Evolutionary conservation across 768 basidiomycete species (phyloP).

Genomic region (Macrolepiota albuminosa): DNA sequence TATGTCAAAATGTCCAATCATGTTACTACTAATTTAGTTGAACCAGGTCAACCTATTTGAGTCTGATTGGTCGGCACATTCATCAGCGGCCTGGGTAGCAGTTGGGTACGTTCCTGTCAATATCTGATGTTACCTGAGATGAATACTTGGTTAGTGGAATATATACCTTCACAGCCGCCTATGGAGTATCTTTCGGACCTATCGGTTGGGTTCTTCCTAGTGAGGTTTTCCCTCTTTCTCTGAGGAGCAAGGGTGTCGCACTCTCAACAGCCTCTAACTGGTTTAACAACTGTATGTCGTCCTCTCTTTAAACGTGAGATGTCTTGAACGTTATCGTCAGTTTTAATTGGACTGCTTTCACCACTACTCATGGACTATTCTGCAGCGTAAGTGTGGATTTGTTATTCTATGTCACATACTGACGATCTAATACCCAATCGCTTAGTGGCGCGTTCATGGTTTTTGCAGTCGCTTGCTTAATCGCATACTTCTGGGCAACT

Average conservation of each 20-base stretch:
- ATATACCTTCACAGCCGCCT: conserved; percentile 73
- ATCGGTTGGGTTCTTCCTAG: conserved; percentile 82
- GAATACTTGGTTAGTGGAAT: conserved; percentile 38
- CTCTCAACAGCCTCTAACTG: conserved; percentile 84
- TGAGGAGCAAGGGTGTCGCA: conserved; percentile 79
- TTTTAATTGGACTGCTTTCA: conserved; percentile 71
- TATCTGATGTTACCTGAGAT: neutral
- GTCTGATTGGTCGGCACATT: conserved; percentile 54
- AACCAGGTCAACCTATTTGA: conserved; percentile 44
- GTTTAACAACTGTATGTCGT: conserved; percentile 67
- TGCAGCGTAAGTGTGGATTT: conserved; percentile 39
- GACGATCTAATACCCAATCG: neutral
- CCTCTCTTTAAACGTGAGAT: neutral
- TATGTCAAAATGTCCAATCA: conserved; percentile 21
- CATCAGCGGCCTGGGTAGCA: conserved; percentile 60
- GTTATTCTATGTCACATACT: neutral
- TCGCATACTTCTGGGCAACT: conserved; percentile 69
- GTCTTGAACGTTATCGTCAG: conserved; percentile 28
- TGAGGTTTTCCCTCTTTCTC: conserved; percentile 77
- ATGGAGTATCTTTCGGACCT: conserved; percentile 75
- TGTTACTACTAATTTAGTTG: neutral
- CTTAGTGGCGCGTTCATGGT: conserved; percentile 61
- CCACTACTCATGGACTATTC: conserved; percentile 62
- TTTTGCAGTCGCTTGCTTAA: conserved; percentile 60
- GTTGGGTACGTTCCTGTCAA: conserved; percentile 43